These are phyloP conservation scores for Colletotrichum echinochloae DNA, from an alignment of 2,329 filamentous ascomycete species.

Conservation along the genomic window DNA sequence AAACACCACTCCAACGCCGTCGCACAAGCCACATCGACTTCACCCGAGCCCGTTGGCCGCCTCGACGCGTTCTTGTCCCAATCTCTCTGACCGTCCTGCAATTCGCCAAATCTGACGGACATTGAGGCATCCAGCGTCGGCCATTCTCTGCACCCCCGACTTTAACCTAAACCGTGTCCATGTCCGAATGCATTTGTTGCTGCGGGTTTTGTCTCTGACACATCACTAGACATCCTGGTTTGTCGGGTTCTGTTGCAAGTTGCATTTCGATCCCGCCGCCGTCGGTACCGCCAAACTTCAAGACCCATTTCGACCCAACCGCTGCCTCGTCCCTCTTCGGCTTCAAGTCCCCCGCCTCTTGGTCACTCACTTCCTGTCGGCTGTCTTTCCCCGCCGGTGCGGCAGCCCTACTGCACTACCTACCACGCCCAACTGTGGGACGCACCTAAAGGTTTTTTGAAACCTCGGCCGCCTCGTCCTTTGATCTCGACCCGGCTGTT, in stretches of 20 bases:
- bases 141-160: slow-evolving; percentile 10
- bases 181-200: slow-evolving; percentile 16
- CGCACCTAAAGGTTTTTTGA: slow-evolving; percentile 16
- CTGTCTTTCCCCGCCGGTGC: slow-evolving; percentile 12
- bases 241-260: slow-evolving; percentile 5
- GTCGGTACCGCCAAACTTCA: slow-evolving; percentile 9
- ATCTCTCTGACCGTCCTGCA: slow-evolving; percentile 4
- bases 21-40: not conserved
- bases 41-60: not conserved
- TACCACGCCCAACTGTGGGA: slow-evolving; percentile 26
- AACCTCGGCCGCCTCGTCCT: not conserved
- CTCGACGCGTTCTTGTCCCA: not conserved
- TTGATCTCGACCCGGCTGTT: not conserved
- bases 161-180: slow-evolving; percentile 30
- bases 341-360: slow-evolving; percentile 11
- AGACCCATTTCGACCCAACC: slow-evolving; percentile 33
- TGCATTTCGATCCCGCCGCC: not conserved
- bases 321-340: slow-evolving; percentile 15
- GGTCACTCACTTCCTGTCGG: slow-evolving; percentile 21
- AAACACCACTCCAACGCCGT: not conserved
- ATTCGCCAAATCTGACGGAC: slow-evolving; percentile 2
- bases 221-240: slow-evolving; percentile 3
- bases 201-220: slow-evolving; percentile 3
- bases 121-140: slow-evolving; percentile 7
- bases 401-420: slow-evolving; percentile 18